phyloP scores from a whole-genome alignment of 306 rosid species.

The Gastrolobium bilobum region DNA sequence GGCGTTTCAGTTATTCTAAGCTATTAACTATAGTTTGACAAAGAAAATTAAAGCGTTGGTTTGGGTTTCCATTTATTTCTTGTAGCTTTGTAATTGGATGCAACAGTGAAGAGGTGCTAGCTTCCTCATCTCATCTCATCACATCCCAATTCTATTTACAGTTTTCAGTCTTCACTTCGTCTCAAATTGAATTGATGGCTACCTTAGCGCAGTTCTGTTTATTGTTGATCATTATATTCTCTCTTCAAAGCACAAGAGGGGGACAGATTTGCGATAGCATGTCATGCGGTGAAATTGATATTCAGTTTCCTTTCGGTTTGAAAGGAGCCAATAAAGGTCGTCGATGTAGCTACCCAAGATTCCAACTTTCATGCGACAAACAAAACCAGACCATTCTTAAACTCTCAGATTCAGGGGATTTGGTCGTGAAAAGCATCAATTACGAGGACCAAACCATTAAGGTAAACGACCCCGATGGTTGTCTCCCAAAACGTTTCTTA shows the following conservation, averaged over 20 bases:
- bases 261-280: background rate
- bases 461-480: conserved; percentile 37
- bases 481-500: conserved; percentile 40
- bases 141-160: no score
- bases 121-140: no score
- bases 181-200: no score
- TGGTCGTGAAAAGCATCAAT: conserved; percentile 14
- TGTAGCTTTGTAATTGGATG: no score
- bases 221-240: background rate
- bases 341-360: conserved; percentile 21
- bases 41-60: no score
- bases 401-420: conserved; percentile 21
- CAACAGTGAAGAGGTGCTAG: no score
- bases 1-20: no score
- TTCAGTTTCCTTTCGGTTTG: conserved; percentile 45
- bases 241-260: conserved; percentile 14
- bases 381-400: background rate
- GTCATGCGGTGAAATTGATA: conserved; percentile 39
- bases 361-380: conserved; percentile 34
- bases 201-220: no score
- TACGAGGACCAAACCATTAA: conserved; percentile 13
- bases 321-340: conserved; percentile 23
- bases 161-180: no score
- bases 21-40: no score
- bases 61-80: no score